These are phyloP conservation scores for Shiraia sp. DNA, from an alignment of 2,329 filamentous ascomycete genomes.

Conservation along the genomic window DNA sequence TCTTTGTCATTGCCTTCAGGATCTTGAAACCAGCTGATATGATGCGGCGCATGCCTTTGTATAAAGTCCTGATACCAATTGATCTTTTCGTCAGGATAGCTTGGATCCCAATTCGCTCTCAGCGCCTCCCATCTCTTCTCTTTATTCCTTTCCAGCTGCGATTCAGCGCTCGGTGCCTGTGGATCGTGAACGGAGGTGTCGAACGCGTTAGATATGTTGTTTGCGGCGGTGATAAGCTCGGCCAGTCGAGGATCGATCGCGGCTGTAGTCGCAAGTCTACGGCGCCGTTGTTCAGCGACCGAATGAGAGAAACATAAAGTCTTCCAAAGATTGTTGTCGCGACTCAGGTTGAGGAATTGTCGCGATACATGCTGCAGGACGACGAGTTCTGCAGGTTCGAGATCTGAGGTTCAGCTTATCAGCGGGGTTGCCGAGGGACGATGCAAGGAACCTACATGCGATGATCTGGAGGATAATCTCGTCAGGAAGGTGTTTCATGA, in stretches of 20 bases:
- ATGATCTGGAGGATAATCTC: conserved; percentile 52
- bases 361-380: conserved; percentile 71
- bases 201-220: conserved; percentile 34
- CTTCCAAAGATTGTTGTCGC: conserved; percentile 79
- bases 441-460: conserved; percentile 39
- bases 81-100: conserved; percentile 69
- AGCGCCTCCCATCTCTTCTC: conserved; percentile 57
- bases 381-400: conserved; percentile 67
- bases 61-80: conserved; percentile 92
- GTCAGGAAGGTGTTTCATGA: conserved; percentile 35
- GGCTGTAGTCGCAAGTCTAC: conserved; percentile 37
- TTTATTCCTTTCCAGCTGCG: conserved; percentile 34
- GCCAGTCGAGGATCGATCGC: conserved; percentile 49
- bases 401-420: conserved; percentile 51
- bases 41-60: conserved; percentile 75
- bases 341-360: conserved; percentile 66
- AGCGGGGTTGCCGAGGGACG: conserved; percentile 9
- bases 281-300: conserved; percentile 64
- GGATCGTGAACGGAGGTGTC: conserved; percentile 26
- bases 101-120: conserved; percentile 81
- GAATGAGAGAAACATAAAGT: conserved; percentile 73
- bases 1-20: conserved; percentile 51
- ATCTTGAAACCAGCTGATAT: conserved; percentile 75
- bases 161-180: conserved; percentile 35
- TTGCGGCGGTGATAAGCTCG: conserved; percentile 48